A percentile compares a stretch with the other conserved stretches of the same genome.
Conservation (phyloP, 2,329 filamentous ascomycete species). For the Cercospora berteroae region DNA sequence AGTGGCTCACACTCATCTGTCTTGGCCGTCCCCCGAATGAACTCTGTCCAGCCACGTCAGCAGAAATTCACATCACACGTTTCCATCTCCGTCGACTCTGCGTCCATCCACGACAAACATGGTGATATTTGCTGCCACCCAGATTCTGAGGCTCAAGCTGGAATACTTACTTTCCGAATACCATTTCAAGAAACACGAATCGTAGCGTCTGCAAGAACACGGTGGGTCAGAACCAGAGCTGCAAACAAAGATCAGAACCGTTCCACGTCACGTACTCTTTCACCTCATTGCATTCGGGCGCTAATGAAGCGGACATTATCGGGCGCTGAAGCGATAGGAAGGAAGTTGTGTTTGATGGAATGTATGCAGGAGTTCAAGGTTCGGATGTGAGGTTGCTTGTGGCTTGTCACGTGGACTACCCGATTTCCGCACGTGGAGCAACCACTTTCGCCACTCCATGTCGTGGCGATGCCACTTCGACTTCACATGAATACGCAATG, state of each 20-base stretch:
- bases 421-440: not conserved
- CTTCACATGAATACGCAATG: not conserved
- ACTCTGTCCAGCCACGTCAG: conserved; percentile 55
- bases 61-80: not conserved
- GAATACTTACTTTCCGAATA: conserved; percentile 85
- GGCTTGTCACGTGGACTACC: not conserved
- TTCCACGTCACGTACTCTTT: conserved; percentile 68
- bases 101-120: not conserved
- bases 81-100: not conserved
- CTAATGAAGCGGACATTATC: conserved; percentile 86
- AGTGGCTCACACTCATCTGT: conserved; percentile 82
- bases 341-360: not conserved
- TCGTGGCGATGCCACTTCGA: not conserved
- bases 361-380: not conserved
- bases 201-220: conserved; percentile 70
- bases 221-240: not conserved
- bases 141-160: not conserved
- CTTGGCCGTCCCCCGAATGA: conserved; percentile 78
- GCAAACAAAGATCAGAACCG: not conserved
- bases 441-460: not conserved
- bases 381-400: not conserved
- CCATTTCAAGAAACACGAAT: conserved; percentile 98
- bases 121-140: not conserved
- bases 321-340: not conserved
- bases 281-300: conserved; percentile 89